Evolutionary conservation across 2,329 filamentous ascomycete genomes (phyloP), one percentile per base, ranked within the genome.

Genomic region (Colletotrichum liriopes): DNA sequence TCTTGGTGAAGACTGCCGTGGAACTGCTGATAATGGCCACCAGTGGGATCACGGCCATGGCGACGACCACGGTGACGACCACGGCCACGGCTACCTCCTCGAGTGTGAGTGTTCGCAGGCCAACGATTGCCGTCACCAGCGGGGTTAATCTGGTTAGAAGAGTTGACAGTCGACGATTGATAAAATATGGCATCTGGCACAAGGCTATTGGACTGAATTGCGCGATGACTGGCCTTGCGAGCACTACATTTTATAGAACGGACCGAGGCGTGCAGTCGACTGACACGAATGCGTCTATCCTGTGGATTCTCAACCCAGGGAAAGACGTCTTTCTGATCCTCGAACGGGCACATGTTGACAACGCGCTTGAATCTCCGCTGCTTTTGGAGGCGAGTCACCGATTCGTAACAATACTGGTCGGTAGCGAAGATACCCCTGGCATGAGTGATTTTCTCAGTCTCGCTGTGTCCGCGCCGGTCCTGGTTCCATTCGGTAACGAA

Each of bases 361-460:
- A 72, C 55, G 5, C 70, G 65, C 39, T 65, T 69, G 52, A 39
- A 60, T 23, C 70, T 58, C 37, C 66, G 45, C 20, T 47, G 37
- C 26, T 69, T 72, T 5, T 70, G 70, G 18, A 37, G 18, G 37
- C 60, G 60, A 29, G 65, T 72, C 32, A 51, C 20, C 14, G 45
- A 49, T 26, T 67, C 70, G 32, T 65, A 72, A 6, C 63, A 47
- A 52, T 65, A 49, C 51, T 64, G 59, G 35, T 72, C 70, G 1
- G 65, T 70, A 26, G 11, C 43, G 26, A 69, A 70, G 23, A 72
- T 59, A 8, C 66, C 66, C 43, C 32, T 29, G 35, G 69, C 65
- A 29, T 65, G 49, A 37, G 51, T 9, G 18, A 54, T 20, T 23
- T 35, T 18, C 6, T 26, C 37, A 7, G 23, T 47, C 20, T 35